phyloP scores from a whole-genome alignment of 1,284 basidiomycete genomes.

The Laetiporus sulphureus region DNA sequence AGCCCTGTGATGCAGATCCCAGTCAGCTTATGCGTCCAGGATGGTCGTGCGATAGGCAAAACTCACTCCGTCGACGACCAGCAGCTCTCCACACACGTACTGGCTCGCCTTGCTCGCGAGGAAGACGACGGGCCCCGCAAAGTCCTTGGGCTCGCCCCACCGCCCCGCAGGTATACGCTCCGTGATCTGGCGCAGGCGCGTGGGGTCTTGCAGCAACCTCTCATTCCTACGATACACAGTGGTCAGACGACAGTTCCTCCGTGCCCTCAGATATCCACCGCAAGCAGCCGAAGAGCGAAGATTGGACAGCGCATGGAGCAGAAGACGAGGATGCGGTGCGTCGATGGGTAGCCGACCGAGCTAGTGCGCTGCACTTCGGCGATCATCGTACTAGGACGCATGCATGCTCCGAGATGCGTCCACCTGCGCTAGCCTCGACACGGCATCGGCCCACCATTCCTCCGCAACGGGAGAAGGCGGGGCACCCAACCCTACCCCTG shows the following conservation, averaged over 20 bases:
- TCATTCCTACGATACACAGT: slow-evolving; percentile 63
- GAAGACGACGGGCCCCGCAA: slow-evolving; percentile 89
- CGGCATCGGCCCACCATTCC: not conserved
- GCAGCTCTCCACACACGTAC: slow-evolving; percentile 86
- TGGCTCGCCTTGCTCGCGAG: slow-evolving; percentile 82
- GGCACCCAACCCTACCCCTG: too few relatives aligned
- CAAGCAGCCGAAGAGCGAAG: too few relatives aligned
- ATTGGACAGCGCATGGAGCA: not conserved
- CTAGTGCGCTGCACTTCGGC: too few relatives aligned
- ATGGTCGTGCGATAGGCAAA: not conserved
- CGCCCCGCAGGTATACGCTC: slow-evolving; percentile 89
- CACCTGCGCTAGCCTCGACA: too few relatives aligned
- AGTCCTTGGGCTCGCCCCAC: slow-evolving; percentile 87
- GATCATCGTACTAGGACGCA: too few relatives aligned
- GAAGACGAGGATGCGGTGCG: too few relatives aligned
- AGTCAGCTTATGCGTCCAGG: slow-evolving; percentile 1
- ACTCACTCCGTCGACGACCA: slow-evolving; percentile 71
- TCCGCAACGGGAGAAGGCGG: too few relatives aligned
- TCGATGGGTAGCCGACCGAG: too few relatives aligned
- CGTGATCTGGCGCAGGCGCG: slow-evolving; percentile 79
- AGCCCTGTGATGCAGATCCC: slow-evolving; percentile 36
- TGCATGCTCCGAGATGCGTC: too few relatives aligned
- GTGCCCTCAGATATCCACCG: too few relatives aligned
- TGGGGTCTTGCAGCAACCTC: slow-evolving; percentile 67
- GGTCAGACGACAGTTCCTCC: not conserved